Conservation (phyloP, 345 rosid species). For the Melastoma malabathricum region DNA sequence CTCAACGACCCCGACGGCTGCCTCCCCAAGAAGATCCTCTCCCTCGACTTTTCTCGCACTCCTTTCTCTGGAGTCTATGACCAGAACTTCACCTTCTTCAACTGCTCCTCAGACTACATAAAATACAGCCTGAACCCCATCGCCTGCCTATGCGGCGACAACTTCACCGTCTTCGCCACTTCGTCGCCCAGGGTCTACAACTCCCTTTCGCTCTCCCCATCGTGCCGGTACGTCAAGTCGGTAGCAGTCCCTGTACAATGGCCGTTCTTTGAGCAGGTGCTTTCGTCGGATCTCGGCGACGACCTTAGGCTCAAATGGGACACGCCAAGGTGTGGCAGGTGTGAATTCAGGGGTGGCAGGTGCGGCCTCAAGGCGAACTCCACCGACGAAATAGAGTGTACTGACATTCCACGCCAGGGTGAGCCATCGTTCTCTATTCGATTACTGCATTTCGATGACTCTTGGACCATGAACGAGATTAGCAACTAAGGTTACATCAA, state of each 20-base stretch:
- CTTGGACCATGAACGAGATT: too few species aligned
- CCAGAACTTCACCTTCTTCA: constrained; percentile 40
- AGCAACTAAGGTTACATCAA: too few species aligned
- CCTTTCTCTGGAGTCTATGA: constrained; percentile 32
- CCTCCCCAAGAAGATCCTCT: constrained; percentile 45
- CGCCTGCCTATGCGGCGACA: constrained; percentile 37
- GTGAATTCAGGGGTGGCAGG: constrained; percentile 40
- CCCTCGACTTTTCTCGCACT: constrained; percentile 38
- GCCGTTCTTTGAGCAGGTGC: constrained; percentile 34
- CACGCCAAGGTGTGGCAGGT: constrained; percentile 32
- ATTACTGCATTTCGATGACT: neutral
- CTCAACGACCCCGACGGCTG: constrained; percentile 48
- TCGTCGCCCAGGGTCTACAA: constrained; percentile 16
- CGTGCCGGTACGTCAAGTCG: constrained; percentile 21
- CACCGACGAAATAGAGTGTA: constrained; percentile 25
- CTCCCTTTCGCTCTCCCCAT: constrained; percentile 12
- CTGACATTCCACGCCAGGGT: constrained; percentile 25
- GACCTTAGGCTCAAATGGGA: constrained; percentile 32
- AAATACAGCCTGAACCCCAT: constrained; percentile 30
- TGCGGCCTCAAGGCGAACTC: constrained; percentile 49
- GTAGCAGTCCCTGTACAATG: constrained; percentile 36
- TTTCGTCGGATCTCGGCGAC: constrained; percentile 28
- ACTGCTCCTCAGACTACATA: constrained; percentile 29
- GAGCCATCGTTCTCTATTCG: constrained; percentile 5
- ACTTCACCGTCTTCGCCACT: constrained; percentile 48